Evolutionary conservation across 495 filamentous ascomycete species (phyloP).

Genomic region (Aspergillus coremiiformis): DNA sequence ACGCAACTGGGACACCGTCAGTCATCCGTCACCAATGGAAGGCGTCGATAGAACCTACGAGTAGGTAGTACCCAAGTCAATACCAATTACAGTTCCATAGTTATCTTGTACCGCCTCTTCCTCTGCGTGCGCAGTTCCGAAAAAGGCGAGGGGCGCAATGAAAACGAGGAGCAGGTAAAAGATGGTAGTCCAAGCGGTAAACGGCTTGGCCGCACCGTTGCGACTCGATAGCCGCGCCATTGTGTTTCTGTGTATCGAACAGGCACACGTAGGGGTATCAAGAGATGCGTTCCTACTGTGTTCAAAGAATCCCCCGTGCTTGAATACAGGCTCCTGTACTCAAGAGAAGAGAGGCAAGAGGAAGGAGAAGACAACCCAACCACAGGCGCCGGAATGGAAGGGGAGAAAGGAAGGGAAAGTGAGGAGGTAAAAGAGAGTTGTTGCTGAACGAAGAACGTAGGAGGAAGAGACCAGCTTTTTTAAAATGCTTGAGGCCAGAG

Average conservation of each 20-base stretch:
- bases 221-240: constrained; percentile 44
- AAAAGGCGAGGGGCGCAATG: constrained; percentile 64
- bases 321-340: background rate
- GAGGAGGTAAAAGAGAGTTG: constrained; percentile 1
- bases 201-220: constrained; percentile 42
- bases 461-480: constrained; percentile 9
- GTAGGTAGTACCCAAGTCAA: constrained; percentile 98
- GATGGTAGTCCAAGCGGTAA: constrained; percentile 60
- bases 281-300: background rate
- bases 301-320: background rate
- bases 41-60: constrained; percentile 44
- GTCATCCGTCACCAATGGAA: background rate
- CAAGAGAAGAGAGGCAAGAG: constrained; percentile 6
- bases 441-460: constrained; percentile 5
- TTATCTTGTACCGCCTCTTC: constrained; percentile 63
- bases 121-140: constrained; percentile 67
- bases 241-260: constrained; percentile 13
- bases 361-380: constrained; percentile 11
- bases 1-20: constrained; percentile 54
- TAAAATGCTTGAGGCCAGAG: constrained; percentile 22
- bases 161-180: constrained; percentile 81
- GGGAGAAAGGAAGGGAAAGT: background rate
- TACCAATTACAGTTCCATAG: constrained; percentile 90
- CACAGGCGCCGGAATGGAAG: constrained; percentile 11
- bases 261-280: background rate